Conservation (phyloP, 139 green algal genomes). For the Chlamydomonas asymmetrica region DNA sequence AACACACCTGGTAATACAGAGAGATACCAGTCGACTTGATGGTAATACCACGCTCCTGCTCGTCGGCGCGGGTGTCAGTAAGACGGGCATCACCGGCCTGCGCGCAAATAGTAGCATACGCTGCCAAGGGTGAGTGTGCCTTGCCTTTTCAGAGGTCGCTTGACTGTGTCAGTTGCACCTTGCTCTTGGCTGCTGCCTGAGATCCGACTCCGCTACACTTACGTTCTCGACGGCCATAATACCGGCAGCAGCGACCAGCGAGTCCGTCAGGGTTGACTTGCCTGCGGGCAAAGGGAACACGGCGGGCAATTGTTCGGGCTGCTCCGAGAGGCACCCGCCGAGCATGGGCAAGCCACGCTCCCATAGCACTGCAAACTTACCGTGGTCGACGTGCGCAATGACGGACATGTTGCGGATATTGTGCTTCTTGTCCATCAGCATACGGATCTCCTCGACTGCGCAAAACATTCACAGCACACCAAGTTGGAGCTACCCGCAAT, state of each 20-base stretch:
- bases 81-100: conserved; percentile 89
- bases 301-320: neutral
- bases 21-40: conserved; percentile 99
- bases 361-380: conserved; percentile 39
- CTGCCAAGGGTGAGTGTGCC: neutral
- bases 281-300: conserved; percentile 53
- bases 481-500: neutral
- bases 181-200: too few relatives aligned
- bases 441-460: conserved; percentile 49
- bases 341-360: too few relatives aligned
- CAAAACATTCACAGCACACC: neutral
- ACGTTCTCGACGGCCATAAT: conserved; percentile 97
- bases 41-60: conserved; percentile 99
- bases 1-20: conserved; percentile 97
- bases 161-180: too few relatives aligned
- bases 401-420: conserved; percentile 94
- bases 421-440: conserved; percentile 88
- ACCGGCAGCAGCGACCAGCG: conserved; percentile 96
- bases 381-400: conserved; percentile 93
- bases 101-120: neutral
- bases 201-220: conserved; percentile 3
- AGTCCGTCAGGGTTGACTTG: conserved; percentile 97
- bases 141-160: too few relatives aligned
- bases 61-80: conserved; percentile 96
- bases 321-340: neutral